Base-by-base conservation (phyloP, 306 rosid genomes). In the Cajanus cajan region DNA sequence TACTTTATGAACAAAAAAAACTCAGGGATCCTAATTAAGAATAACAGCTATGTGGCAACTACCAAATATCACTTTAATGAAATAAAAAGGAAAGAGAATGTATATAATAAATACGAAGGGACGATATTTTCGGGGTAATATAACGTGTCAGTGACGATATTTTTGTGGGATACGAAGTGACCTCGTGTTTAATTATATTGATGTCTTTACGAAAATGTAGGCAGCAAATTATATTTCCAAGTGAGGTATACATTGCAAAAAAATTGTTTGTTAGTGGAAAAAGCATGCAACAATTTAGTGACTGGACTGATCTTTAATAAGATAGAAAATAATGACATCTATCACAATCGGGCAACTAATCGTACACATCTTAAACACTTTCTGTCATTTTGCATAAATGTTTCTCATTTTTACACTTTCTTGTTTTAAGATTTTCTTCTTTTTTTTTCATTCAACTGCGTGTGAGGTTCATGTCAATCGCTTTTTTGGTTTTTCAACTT, bases 311-410 rank as follows among this genome's bases (percentile, higher is more conserved):
- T 76, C 61, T 47, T 74, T 45, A 76, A 45, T 45, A 45, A 62
- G 62, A 76, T 62, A 47, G 63, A 45, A 76, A 76, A 76, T 63
- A 63, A 37, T 63, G 72, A 63, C 73, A 76, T 63, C 72, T 31
- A 63, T 76, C 72, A 63, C 72, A 47, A 31, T 63, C 72, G 51
- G 63, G 44, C 37, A 75, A 62, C 71, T 62, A 62, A 28, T 62
- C 71, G 48, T 62, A 47, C 50, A 3, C 62, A 61, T 4, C 61
- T 39, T 75, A 31, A 44, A 45, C 64, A 64, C 52, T 47, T 18
- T 10, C 54, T 51, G 61, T 47, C 41, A 16, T 44, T 43, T 76
- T 63, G 40, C 64, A n/a, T 63, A 36, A 13, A 57, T 67, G 37
- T 13, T 45, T 45, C 16, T 45, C 1, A 2, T 34, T 41, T 62